A percentile compares a stretch with the other conserved stretches of the same genome.
phyloP scores from a whole-genome alignment of 441 rosid species.

The Populus trichocarpa region DNA sequence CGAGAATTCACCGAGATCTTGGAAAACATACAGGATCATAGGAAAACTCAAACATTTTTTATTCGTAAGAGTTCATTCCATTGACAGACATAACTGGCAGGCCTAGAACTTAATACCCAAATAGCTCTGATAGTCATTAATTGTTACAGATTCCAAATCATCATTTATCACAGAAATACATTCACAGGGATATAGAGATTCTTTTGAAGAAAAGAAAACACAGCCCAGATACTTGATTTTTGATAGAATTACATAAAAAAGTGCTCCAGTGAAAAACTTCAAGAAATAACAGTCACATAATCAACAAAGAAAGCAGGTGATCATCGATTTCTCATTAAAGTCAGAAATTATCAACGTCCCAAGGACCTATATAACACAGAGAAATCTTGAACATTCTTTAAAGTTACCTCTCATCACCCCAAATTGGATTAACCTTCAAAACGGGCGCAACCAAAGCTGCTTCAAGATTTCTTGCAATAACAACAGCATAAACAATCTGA shows the following conservation, averaged over 20 bases:
- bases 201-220: background rate
- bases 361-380: background rate
- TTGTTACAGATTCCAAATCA: too few species aligned
- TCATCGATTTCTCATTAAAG: background rate
- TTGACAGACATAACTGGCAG: too few species aligned
- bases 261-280: too few species aligned
- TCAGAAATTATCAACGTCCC: background rate
- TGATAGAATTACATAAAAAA: too few species aligned
- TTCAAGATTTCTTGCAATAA: slow-evolving; percentile 72
- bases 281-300: too few species aligned
- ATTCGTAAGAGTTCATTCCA: background rate
- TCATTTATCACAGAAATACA: too few species aligned
- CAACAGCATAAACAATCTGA: slow-evolving; percentile 77
- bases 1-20: slow-evolving; percentile 55
- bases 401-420: slow-evolving; percentile 76
- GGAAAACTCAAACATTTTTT: background rate
- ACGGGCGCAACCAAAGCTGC: slow-evolving; percentile 73
- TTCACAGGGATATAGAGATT: too few species aligned
- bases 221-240: background rate
- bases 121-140: too few species aligned
- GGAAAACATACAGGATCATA: background rate
- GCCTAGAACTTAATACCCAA: too few species aligned
- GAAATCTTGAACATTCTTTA: background rate
- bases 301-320: background rate
- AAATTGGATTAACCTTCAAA: slow-evolving; percentile 63